Evolutionary conservation across 2,329 filamentous ascomycete species (phyloP), one percentile per base, ranked within the genome.

Genomic region (Pyrenophora graminea): DNA sequence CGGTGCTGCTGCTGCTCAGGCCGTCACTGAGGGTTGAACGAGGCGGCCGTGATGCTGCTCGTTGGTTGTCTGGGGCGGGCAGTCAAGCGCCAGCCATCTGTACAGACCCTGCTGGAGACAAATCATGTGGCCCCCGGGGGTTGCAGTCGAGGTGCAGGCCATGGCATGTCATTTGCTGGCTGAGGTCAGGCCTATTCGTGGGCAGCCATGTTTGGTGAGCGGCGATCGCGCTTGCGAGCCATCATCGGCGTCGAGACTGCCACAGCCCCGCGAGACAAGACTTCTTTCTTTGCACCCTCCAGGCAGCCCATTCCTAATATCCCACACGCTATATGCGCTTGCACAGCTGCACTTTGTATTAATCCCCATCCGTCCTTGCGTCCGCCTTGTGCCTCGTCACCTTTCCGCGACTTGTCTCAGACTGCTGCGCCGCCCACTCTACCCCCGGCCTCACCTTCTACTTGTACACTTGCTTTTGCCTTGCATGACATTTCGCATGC

Each of bases 371-470:
- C 43, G 51, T 45, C 58, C 56, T 51, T 50, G 53, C 46, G 23
- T 53, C 56, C 53, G 58, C 59, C 60, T 47, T 54, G 60, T 63
- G 61, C 61, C 61, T 63, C 57, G 61, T 66, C 62, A 64, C 57
- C 62, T 49, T 57, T 63, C 56, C 49, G 47, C 60, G 56, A 56
- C 59, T 54, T 66, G 63, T 61, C 55, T 58, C 48, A 48, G 48
- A 55, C 53, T 38, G 45, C 55, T 61, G 58, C 62, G 57, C 61
- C 62, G 59, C 59, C 58, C 55, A 54, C 61, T 62, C 56, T 34
- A 55, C 45, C 31, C 31, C 45, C 31, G 34, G 45, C 39, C 51
- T 52, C 44, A 18, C 39, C 52, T 32, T 42, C 34, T 55, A 59
- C 58, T 51, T 59, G 56, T 62, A 64, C 61, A 48, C 51, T 45